A percentile compares a stretch with the other conserved stretches of the same genome.
phyloP scores from a whole-genome alignment of 805 yeast genomes.

The Nakazawaea ambrosiae region DNA sequence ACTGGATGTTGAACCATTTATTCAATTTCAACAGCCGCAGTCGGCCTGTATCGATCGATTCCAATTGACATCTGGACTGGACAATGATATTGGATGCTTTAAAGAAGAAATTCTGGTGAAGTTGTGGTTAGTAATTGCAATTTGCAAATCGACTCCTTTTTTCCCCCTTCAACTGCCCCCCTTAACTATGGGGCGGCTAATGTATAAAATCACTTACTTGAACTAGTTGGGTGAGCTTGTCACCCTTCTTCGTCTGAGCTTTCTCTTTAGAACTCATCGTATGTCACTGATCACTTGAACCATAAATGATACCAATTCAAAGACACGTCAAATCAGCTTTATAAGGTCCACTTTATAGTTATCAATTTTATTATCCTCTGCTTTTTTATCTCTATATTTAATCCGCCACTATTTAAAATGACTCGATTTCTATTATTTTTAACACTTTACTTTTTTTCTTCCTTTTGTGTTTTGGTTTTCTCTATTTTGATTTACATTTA shows the following conservation, averaged over 20 bases:
- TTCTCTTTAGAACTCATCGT: slow-evolving; percentile 11
- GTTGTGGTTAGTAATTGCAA: slow-evolving; percentile 27
- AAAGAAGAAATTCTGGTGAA: slow-evolving; percentile 57
- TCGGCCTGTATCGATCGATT: slow-evolving; percentile 14
- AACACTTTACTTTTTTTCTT: no score
- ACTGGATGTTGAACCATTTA: slow-evolving; percentile 59
- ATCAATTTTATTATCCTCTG: no score
- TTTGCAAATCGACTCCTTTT: slow-evolving; percentile 17
- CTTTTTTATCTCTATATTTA: no score
- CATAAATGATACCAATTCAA: no score
- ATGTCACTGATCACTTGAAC: no score
- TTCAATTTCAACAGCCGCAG: slow-evolving; percentile 27
- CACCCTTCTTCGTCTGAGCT: slow-evolving; percentile 23
- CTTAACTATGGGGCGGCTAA: no score
- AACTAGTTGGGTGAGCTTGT: slow-evolving; percentile 23
- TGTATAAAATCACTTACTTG: slow-evolving; percentile 11
- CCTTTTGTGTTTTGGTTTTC: no score
- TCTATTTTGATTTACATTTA: no score
- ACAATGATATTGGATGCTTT: slow-evolving; percentile 54
- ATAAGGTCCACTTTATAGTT: no score
- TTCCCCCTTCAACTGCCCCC: background rate
- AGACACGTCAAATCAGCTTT: no score
- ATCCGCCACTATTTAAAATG: no score
- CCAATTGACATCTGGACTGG: slow-evolving; percentile 33
- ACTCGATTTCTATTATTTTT: no score